Percentiles rank a stretch among this genome's conserved stretches.
Evolutionary conservation across 805 yeast genomes (phyloP).

Genomic region (Myxozyma vanderwaltii): DNA sequence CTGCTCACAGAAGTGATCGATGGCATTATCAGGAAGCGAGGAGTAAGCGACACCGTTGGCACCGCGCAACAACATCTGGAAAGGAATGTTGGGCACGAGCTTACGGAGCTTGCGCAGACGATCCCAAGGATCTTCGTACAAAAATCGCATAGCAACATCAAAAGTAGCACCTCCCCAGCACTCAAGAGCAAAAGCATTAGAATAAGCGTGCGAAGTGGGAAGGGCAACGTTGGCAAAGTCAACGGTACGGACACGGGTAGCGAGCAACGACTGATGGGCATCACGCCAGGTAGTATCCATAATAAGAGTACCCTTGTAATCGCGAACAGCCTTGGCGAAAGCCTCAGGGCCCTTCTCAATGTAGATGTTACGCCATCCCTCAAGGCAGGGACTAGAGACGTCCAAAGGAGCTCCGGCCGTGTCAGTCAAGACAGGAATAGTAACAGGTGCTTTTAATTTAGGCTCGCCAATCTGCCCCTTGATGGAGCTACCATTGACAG

Average conservation of each 20-base stretch:
- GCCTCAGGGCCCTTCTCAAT: slow-evolving; percentile 83
- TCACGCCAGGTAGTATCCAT: slow-evolving; percentile 99
- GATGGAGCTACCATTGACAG: slow-evolving; percentile 94
- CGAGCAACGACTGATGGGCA: slow-evolving; percentile 96
- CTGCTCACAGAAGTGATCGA: slow-evolving; percentile 92
- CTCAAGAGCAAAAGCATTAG: slow-evolving; percentile 92
- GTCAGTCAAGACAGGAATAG: slow-evolving; percentile 72
- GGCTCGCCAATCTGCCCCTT: slow-evolving; percentile 95
- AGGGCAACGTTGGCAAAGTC: slow-evolving; percentile 92
- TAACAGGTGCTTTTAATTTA: slow-evolving; percentile 72
- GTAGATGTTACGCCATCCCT: slow-evolving; percentile 91
- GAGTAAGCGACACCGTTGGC: slow-evolving; percentile 99
- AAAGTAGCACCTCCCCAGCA: slow-evolving; percentile 99
- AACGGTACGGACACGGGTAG: slow-evolving; percentile 94
- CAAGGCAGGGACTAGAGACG: slow-evolving; percentile 58
- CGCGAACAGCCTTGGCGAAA: slow-evolving; percentile 86
- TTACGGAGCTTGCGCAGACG: slow-evolving; percentile 84
- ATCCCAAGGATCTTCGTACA: slow-evolving; percentile 99
- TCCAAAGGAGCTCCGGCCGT: slow-evolving; percentile 62
- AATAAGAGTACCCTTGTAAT: slow-evolving; percentile 79
- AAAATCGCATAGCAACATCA: slow-evolving; percentile 97
- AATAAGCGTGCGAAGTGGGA: slow-evolving; percentile 84
- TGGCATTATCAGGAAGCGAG: slow-evolving; percentile 96
- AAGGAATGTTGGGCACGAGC: slow-evolving; percentile 96
- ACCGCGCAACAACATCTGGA: slow-evolving; percentile 98